Evolutionary conservation across 352 stramenopile genomes (phyloP).

Genomic region (Globisporangium yorkense): DNA sequence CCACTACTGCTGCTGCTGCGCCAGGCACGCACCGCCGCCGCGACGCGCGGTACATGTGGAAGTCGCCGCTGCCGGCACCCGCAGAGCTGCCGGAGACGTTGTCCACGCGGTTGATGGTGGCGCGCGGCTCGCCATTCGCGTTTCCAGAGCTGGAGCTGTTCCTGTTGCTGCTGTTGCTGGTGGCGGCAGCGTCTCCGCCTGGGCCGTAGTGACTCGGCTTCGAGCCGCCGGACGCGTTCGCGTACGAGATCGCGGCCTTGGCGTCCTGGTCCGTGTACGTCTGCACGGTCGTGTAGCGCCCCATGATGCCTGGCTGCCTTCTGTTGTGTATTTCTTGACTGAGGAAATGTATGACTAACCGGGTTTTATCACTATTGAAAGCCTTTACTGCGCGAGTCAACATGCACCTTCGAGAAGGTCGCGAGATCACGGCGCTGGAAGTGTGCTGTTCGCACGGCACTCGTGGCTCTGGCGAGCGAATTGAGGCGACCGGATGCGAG

Average conservation of each 20-base stretch:
- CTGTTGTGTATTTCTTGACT: not conserved
- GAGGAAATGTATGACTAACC: too few relatives aligned
- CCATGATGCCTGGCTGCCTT: conserved; percentile 24
- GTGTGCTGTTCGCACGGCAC: too few relatives aligned
- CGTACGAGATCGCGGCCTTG: conserved; percentile 63
- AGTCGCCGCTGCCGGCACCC: conserved; percentile 93
- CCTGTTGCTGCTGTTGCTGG: conserved; percentile 8
- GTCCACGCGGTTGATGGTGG: conserved; percentile 79
- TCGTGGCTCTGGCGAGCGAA: too few relatives aligned
- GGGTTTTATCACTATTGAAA: too few relatives aligned
- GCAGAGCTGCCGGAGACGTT: conserved; percentile 95
- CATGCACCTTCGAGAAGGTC: too few relatives aligned
- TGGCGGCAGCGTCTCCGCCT: conserved; percentile 1
- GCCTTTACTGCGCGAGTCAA: too few relatives aligned
- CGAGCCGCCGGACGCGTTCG: conserved; percentile 14
- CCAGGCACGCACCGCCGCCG: conserved; percentile 50
- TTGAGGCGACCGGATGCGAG: too few relatives aligned
- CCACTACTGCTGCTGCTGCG: not conserved
- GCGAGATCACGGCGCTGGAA: too few relatives aligned
- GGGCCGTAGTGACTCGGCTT: conserved; percentile 12
- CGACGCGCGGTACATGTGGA: conserved; percentile 95
- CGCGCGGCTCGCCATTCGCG: conserved; percentile 22
- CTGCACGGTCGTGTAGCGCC: conserved; percentile 76
- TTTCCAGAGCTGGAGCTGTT: not conserved
- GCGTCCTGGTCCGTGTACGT: conserved; percentile 82